phyloP scores from a whole-genome alignment of 139 green algal species.

The Spirogloea muscicola region DNA sequence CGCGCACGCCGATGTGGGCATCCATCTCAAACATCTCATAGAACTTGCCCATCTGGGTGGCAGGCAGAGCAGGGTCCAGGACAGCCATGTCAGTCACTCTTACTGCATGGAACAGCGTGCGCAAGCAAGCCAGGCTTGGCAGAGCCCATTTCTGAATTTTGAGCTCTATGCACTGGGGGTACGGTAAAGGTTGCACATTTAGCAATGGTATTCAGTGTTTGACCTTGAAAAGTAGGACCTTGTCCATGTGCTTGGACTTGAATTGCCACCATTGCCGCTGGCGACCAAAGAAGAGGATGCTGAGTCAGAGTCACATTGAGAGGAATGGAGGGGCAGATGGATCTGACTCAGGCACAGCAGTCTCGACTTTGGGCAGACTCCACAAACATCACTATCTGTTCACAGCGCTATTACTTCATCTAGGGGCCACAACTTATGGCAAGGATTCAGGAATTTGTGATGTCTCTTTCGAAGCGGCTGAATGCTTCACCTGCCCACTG shows the following conservation, averaged over 20 bases:
- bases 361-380: too few relatives aligned
- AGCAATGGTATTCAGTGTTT: neutral
- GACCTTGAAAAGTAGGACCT: conserved; percentile 56
- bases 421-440: neutral
- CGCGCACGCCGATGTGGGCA: conserved; percentile 78
- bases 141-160: neutral
- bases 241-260: conserved; percentile 86
- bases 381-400: neutral
- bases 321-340: neutral
- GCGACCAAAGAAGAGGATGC: conserved; percentile 47
- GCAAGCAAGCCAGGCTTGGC: neutral
- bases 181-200: neutral
- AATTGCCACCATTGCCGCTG: conserved; percentile 96
- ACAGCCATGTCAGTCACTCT: neutral
- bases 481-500: conserved; percentile 8
- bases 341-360: too few relatives aligned
- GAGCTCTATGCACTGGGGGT: neutral
- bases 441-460: neutral
- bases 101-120: neutral
- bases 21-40: conserved; percentile 99
- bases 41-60: conserved; percentile 72
- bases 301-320: neutral
- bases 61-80: neutral
- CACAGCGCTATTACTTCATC: too few relatives aligned
- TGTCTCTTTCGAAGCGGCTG: neutral